A percentile compares a stretch with the other conserved stretches of the same genome.
Evolutionary conservation across 108 stramenopile genomes (phyloP).

Genomic region (Cyclotella cryptica): DNA sequence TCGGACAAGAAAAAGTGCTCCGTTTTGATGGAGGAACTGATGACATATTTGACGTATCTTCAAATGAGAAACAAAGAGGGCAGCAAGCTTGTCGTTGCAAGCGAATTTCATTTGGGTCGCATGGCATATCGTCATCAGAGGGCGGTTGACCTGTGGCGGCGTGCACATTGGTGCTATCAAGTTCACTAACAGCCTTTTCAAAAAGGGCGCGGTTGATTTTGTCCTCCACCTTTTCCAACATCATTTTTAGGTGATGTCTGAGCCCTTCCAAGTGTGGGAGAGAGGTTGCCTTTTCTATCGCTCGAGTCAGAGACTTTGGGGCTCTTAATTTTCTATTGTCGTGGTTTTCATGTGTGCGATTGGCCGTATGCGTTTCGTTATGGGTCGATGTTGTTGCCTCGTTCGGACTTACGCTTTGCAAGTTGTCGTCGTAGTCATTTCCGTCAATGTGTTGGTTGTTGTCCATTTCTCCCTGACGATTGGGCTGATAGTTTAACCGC

Average conservation of each 20-base stretch:
- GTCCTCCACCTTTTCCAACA: slow-evolving; percentile 16
- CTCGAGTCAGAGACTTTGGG: background rate
- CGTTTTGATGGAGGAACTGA: background rate
- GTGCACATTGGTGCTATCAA: background rate
- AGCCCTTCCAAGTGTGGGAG: slow-evolving; percentile 14
- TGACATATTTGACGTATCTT: background rate
- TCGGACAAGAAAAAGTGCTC: background rate
- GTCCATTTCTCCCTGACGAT: background rate
- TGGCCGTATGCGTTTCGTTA: background rate
- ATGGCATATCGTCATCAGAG: background rate
- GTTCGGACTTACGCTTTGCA: background rate
- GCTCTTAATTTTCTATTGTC: background rate
- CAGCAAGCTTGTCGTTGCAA: slow-evolving; percentile 2
- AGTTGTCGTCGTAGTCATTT: background rate
- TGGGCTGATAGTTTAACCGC: background rate
- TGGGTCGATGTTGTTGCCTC: background rate
- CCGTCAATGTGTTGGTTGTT: background rate
- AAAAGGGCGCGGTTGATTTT: slow-evolving; percentile 14
- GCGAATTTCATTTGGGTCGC: background rate
- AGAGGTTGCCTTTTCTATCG: slow-evolving; percentile 11
- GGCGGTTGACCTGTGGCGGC: background rate
- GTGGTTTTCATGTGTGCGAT: background rate
- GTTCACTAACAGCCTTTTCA: slow-evolving; percentile 11
- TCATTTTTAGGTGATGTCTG: background rate
- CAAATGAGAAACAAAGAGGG: slow-evolving; percentile 14